Conservation (phyloP, 2,329 filamentous ascomycete genomes). For the Sclerotinia subarctica region DNA sequence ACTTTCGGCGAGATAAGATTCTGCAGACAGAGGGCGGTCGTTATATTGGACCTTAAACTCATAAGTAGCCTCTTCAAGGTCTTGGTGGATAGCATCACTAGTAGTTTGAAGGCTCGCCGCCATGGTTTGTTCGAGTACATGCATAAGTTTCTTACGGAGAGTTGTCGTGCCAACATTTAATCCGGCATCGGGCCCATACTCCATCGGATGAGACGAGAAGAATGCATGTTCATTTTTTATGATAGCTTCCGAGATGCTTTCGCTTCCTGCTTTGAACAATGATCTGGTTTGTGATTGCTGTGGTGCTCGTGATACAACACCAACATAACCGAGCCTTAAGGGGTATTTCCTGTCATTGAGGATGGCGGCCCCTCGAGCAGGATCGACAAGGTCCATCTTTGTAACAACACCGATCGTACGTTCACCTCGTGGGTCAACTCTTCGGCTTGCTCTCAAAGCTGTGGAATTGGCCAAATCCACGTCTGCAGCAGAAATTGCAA, state of each 20-base stretch:
- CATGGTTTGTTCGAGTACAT: constrained; percentile 96
- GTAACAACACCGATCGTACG: constrained; percentile 98
- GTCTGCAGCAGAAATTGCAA: constrained; percentile 95
- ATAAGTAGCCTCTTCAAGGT: constrained; percentile 94
- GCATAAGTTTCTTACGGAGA: constrained; percentile 93
- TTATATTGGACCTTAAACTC: constrained; percentile 99
- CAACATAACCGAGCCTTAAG: constrained; percentile 90
- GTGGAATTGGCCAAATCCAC: constrained; percentile 97
- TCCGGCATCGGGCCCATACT: constrained; percentile 72
- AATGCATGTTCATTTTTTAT: constrained; percentile 83
- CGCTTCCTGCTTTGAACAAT: constrained; percentile 78
- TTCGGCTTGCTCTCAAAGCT: constrained; percentile 80
- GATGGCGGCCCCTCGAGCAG: constrained; percentile 72
- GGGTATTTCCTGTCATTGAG: constrained; percentile 90
- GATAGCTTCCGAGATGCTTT: constrained; percentile 77
- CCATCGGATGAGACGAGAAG: constrained; percentile 77
- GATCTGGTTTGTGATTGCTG: constrained; percentile 47
- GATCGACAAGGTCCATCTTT: constrained; percentile 96
- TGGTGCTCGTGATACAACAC: constrained; percentile 84
- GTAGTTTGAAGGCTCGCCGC: constrained; percentile 85
- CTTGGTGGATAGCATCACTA: constrained; percentile 87
- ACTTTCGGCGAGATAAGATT: constrained; percentile 94
- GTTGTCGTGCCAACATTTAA: constrained; percentile 80
- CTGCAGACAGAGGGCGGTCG: constrained; percentile 87
- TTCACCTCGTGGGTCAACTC: constrained; percentile 91